Conservation (phyloP, 495 filamentous ascomycete genomes). For the Aspergillus sclerotioniger region DNA sequence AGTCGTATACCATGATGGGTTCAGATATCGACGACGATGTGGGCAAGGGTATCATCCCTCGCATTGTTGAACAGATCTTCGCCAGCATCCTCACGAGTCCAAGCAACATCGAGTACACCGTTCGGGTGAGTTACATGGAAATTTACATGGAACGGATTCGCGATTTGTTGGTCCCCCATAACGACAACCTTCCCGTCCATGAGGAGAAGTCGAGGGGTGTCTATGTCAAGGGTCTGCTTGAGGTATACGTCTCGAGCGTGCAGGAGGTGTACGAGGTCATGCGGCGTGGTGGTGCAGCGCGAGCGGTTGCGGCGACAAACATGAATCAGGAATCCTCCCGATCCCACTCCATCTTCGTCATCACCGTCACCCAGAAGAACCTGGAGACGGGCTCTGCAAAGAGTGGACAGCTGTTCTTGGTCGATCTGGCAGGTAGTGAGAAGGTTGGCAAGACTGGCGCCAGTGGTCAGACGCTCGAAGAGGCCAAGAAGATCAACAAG, state of each 20-base stretch:
- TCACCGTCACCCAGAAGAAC: slow-evolving; percentile 97
- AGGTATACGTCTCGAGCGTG: slow-evolving; percentile 94
- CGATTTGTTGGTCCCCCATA: slow-evolving; percentile 85
- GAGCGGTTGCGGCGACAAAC: slow-evolving; percentile 97
- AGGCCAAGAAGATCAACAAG: slow-evolving; percentile 99
- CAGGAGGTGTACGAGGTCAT: slow-evolving; percentile 97
- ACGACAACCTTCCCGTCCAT: slow-evolving; percentile 95
- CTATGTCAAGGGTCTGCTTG: slow-evolving; percentile 92
- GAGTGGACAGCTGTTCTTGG: slow-evolving; percentile 93
- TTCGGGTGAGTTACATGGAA: slow-evolving; percentile 98
- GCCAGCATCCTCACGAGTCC: slow-evolving; percentile 87
- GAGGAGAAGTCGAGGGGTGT: slow-evolving; percentile 96
- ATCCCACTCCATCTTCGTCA: slow-evolving; percentile 97
- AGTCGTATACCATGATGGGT: slow-evolving; percentile 99
- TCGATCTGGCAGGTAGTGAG: slow-evolving; percentile 96
- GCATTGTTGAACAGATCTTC: slow-evolving; percentile 98
- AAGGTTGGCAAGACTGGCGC: slow-evolving; percentile 99
- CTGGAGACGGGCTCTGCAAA: slow-evolving; percentile 95
- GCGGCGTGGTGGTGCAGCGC: slow-evolving; percentile 82
- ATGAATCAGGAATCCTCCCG: slow-evolving; percentile 99
- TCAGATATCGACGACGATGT: slow-evolving; percentile 90
- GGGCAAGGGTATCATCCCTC: slow-evolving; percentile 89
- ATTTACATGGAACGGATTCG: slow-evolving; percentile 99
- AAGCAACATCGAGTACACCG: slow-evolving; percentile 94
- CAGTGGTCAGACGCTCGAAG: slow-evolving; percentile 94